Conservation (phyloP, 2,329 filamentous ascomycete species). For the Ambrosiella xylebori region DNA sequence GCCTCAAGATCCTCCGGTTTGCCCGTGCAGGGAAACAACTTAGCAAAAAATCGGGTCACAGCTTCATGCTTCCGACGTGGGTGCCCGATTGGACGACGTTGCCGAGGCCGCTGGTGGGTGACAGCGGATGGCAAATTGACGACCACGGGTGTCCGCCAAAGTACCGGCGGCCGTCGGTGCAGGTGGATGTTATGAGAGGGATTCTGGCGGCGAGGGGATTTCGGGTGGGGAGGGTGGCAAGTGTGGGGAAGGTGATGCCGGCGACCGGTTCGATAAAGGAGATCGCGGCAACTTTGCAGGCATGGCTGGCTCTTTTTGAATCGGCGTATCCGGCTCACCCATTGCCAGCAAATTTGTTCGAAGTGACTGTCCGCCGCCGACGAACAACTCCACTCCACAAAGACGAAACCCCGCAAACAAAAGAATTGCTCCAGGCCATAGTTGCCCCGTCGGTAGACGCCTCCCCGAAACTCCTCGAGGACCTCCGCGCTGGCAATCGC, state of each 20-base stretch:
- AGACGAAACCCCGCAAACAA: background rate
- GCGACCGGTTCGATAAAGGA: background rate
- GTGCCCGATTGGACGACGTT: conserved; percentile 4
- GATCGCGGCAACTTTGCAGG: background rate
- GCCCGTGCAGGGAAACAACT: background rate
- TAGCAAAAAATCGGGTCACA: background rate
- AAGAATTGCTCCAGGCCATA: background rate
- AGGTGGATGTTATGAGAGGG: background rate
- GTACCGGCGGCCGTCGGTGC: background rate
- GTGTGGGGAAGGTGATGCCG: background rate
- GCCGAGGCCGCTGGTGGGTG: background rate
- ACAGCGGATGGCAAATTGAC: background rate
- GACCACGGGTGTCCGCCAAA: background rate
- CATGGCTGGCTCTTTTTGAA: background rate
- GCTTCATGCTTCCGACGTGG: background rate
- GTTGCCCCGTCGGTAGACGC: background rate
- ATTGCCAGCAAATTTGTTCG: background rate
- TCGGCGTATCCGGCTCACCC: background rate
- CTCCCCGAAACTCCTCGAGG: background rate
- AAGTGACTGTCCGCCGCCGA: background rate
- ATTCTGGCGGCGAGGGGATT: background rate
- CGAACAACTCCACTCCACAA: background rate
- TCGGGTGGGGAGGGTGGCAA: background rate
- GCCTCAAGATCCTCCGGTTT: conserved; percentile 1
- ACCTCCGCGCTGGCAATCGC: background rate